phyloP scores from a whole-genome alignment of 768 basidiomycete species.

The Kwoniella dejecticola region DNA sequence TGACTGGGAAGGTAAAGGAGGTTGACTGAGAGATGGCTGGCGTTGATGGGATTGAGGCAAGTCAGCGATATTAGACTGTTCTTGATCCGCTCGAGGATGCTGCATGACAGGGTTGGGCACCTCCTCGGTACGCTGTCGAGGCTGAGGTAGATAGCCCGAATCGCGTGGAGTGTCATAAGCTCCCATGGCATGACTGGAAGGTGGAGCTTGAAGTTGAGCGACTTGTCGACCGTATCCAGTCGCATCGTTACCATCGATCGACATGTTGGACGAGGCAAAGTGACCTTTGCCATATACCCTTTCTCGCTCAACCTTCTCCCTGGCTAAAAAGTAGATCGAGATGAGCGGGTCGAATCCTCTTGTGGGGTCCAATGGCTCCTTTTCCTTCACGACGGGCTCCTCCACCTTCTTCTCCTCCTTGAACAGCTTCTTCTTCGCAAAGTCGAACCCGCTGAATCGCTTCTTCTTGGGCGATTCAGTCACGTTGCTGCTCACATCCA shows the following conservation, averaged over 20 bases:
- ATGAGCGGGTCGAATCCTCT: slow-evolving; percentile 91
- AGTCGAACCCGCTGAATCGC: slow-evolving; percentile 93
- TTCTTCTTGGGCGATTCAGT: slow-evolving; percentile 61
- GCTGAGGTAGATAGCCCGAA: slow-evolving; percentile 24
- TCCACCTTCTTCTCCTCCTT: slow-evolving; percentile 50
- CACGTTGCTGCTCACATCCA: slow-evolving; percentile 43
- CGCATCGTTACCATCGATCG: slow-evolving; percentile 44
- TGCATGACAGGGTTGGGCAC: slow-evolving; percentile 54
- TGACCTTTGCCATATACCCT: slow-evolving; percentile 88
- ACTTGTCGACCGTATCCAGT: slow-evolving; percentile 47
- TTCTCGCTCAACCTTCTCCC: slow-evolving; percentile 94
- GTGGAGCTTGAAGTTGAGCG: slow-evolving; percentile 51
- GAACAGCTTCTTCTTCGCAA: slow-evolving; percentile 87
- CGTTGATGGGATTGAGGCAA: slow-evolving; percentile 40
- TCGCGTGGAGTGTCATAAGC: slow-evolving; percentile 72
- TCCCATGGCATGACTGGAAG: slow-evolving; percentile 58
- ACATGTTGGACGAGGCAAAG: slow-evolving; percentile 87
- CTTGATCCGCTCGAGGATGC: slow-evolving; percentile 54
- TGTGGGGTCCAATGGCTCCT: slow-evolving; percentile 70
- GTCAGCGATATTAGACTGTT: slow-evolving; percentile 43
- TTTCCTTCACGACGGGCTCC: slow-evolving; percentile 37
- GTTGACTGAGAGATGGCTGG: slow-evolving; percentile 26
- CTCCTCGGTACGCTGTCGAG: slow-evolving; percentile 38
- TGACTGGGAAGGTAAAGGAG: slow-evolving; percentile 63
- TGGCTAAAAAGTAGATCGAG: slow-evolving; percentile 92